phyloP scores from a whole-genome alignment of 306 rosid species.

The apple (Malus domestica) region DNA sequence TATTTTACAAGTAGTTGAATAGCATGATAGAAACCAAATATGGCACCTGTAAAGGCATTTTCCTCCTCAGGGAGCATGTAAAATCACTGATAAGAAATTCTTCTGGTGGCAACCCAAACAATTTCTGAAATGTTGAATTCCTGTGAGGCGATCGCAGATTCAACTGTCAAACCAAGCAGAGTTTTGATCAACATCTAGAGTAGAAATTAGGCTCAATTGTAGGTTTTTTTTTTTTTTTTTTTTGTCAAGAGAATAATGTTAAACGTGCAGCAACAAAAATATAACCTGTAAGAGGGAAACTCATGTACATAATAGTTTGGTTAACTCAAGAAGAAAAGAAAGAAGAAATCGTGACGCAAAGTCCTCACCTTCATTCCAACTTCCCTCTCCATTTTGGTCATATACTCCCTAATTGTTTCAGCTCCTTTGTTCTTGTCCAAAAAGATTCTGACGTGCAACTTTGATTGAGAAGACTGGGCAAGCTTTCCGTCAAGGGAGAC shows the following conservation, averaged over 20 bases:
- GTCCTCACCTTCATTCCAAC: conserved; percentile 81
- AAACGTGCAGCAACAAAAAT: background rate
- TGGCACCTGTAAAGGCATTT: conserved; percentile 69
- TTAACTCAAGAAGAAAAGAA: background rate
- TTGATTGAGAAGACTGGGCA: conserved; percentile 77
- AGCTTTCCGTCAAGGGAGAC: conserved; percentile 78
- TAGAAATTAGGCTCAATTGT: background rate
- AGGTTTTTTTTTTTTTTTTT: too few species aligned
- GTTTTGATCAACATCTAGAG: conserved; percentile 10
- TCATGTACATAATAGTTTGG: background rate
- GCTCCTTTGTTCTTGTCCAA: conserved; percentile 70
- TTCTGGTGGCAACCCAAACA: conserved; percentile 75
- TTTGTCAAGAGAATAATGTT: background rate
- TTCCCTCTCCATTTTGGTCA: conserved; percentile 86
- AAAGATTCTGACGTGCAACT: conserved; percentile 81
- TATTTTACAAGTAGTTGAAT: background rate
- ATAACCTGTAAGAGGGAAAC: background rate
- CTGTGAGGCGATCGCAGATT: conserved; percentile 72
- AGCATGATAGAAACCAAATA: conserved; percentile 3
- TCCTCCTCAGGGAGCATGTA: conserved; percentile 70
- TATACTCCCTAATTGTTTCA: conserved; percentile 75
- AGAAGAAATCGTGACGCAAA: background rate
- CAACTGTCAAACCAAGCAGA: conserved; percentile 37
- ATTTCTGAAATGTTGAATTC: conserved; percentile 82
- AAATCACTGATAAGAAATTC: conserved; percentile 85